Evolutionary conservation across 164 flowering plant species (phyloP), one percentile per base, ranked within the genome.

Genomic region (Berberis thunbergii): DNA sequence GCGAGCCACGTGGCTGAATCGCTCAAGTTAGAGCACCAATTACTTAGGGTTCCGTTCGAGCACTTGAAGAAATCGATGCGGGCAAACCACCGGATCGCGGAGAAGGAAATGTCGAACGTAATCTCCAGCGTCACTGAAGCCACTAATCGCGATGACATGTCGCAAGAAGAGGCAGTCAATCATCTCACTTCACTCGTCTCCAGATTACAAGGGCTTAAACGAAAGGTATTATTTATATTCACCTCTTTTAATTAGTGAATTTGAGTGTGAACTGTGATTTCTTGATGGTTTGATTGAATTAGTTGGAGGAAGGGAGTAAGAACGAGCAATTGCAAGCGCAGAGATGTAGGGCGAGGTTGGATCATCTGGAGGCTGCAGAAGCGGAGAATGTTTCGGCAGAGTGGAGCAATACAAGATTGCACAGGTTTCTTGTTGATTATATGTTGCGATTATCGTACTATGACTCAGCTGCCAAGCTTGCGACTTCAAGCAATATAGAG

Each of bases 361-460:
- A 89, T 63, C 89, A 91, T 72, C 78, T 91, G 59, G 97, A 86
- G 54, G 82, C 83, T 40, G 84, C 83, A 0, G 89, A 82, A 64
- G 70, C 79, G 0, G 93, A 84, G 7, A 85, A 81, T 61, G 7
- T 78, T 43, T 67, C 26, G 0, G 26, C 81, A 0, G 96, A 84
- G 54, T 95, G 96, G 96, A 89, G 72, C 59, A 75, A 79, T 68
- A 80, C 70, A 1, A 75, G 91, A 7, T 59, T 89, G 77, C 89
- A 85, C 60, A 70, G 99, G 62, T 81, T 91, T 69, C 88, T 95
- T 63, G 94, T 95, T 65, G 99, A 95, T 66, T 91, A 95, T 72
- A 91, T 95, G 99, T 73, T 95, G 83, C 83, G 97, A 5, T 80
- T 87, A 90, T 95, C 96, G 0, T 91, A 91, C 63, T 87, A 81